These are phyloP conservation scores for Wakefieldia striispora DNA, from an alignment of 768 basidiomycete genomes.

Conservation along the genomic window DNA sequence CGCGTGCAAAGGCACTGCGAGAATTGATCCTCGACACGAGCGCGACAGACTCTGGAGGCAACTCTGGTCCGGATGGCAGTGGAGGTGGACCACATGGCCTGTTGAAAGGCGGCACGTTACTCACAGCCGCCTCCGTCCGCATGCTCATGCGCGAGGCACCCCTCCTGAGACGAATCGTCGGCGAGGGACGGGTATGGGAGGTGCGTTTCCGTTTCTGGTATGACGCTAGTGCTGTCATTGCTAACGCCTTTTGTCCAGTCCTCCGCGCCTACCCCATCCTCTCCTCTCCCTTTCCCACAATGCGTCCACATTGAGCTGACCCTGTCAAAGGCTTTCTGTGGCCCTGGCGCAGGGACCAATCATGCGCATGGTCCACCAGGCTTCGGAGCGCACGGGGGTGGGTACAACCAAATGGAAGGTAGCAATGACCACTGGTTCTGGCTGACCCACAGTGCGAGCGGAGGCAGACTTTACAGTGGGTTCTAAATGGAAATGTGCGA, in stretches of 20 bases:
- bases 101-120: slow-evolving; percentile 20
- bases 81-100: not conserved
- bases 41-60: not conserved
- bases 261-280: slow-evolving; percentile 5
- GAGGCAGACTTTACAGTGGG: not conserved
- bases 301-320: slow-evolving; percentile 11
- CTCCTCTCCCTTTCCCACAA: slow-evolving; percentile 7
- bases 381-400: slow-evolving; percentile 19
- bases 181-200: slow-evolving; percentile 52
- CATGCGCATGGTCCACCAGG: slow-evolving; percentile 14
- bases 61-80: not conserved
- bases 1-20: slow-evolving; percentile 11
- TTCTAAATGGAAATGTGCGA: not conserved
- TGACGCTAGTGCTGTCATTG: too few species aligned
- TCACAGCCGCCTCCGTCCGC: slow-evolving; percentile 42
- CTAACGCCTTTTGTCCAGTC: slow-evolving; percentile 7
- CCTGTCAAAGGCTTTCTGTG: slow-evolving; percentile 7
- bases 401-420: slow-evolving; percentile 15
- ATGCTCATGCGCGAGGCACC: slow-evolving; percentile 40
- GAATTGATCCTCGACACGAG: slow-evolving; percentile 20
- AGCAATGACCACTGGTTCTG: slow-evolving; percentile 26
- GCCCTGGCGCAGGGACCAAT: slow-evolving; percentile 11
- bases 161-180: slow-evolving; percentile 45
- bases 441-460: slow-evolving; percentile 13
- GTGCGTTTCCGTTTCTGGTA: slow-evolving; percentile 33